Percentiles rank a stretch among this genome's conserved stretches.
Conservation (phyloP, 257 asterid species). For the Fraxinus anomala region DNA sequence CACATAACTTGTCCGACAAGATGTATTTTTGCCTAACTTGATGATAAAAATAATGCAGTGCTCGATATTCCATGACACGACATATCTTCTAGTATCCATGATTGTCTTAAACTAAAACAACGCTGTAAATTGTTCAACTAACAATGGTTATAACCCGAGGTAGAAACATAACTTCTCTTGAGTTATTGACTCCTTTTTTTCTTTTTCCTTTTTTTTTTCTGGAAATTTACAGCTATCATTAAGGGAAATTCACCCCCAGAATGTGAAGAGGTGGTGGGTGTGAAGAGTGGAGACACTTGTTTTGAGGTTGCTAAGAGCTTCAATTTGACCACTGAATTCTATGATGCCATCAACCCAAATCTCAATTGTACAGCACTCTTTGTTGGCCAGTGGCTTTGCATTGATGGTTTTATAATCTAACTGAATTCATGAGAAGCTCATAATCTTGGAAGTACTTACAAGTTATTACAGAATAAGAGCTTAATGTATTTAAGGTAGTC, state of each 20-base stretch:
- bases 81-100: too few relatives aligned
- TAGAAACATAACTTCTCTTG: not conserved
- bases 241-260: not conserved
- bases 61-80: too few relatives aligned
- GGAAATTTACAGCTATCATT: too few relatives aligned
- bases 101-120: too few relatives aligned
- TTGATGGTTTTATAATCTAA: constrained; percentile 31
- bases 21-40: too few relatives aligned
- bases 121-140: not conserved
- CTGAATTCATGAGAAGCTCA: not conserved
- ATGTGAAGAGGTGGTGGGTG: constrained; percentile 41
- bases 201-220: too few relatives aligned
- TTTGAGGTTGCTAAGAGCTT: constrained; percentile 21
- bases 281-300: constrained; percentile 52
- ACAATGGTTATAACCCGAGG: too few relatives aligned
- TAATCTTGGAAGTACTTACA: too few relatives aligned
- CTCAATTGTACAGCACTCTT: constrained; percentile 52
- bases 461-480: not conserved
- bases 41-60: too few relatives aligned
- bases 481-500: too few relatives aligned
- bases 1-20: not conserved
- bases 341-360: constrained; percentile 46
- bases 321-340: constrained; percentile 25
- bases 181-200: too few relatives aligned
- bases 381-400: constrained; percentile 65